phyloP scores from a whole-genome alignment of 495 filamentous ascomycete species.

The Penicillium coprophilum region DNA sequence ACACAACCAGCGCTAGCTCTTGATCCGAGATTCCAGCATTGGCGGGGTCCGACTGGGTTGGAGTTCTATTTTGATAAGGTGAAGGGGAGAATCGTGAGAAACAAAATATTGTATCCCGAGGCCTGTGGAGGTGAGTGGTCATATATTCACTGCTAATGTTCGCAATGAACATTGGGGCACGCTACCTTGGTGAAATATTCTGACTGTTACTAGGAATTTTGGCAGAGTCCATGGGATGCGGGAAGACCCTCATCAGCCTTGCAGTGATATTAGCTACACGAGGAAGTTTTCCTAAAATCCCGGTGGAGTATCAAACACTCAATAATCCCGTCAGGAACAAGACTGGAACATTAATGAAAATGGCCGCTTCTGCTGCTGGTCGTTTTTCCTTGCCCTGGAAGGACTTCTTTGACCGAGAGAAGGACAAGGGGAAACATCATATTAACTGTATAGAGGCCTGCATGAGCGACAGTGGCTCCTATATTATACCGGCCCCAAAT shows the following conservation, averaged over 20 bases:
- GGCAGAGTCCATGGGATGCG: constrained; percentile 66
- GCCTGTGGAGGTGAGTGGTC: constrained; percentile 61
- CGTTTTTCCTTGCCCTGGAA: constrained; percentile 70
- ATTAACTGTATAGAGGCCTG: constrained; percentile 56
- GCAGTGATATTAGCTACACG: constrained; percentile 79
- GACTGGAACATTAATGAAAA: constrained; percentile 59
- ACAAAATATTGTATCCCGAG: constrained; percentile 70
- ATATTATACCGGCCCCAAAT: constrained; percentile 50
- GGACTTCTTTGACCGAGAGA: constrained; percentile 48
- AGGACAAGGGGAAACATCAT: constrained; percentile 36
- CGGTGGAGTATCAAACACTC: constrained; percentile 56
- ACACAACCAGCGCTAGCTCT: constrained; percentile 58
- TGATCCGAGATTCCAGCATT: constrained; percentile 68
- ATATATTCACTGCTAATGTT: neutral
- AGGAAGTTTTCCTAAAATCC: constrained; percentile 64
- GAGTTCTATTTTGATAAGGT: constrained; percentile 73
- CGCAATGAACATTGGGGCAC: neutral
- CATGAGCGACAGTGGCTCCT: constrained; percentile 51
- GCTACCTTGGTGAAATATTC: neutral
- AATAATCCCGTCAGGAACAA: constrained; percentile 38
- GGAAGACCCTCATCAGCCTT: constrained; percentile 88
- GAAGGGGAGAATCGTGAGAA: constrained; percentile 55
- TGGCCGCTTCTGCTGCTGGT: constrained; percentile 69
- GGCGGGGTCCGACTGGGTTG: constrained; percentile 57
- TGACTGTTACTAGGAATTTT: constrained; percentile 35